Percentiles rank a stretch among this genome's conserved stretches.
phyloP scores from a whole-genome alignment of 1,284 basidiomycete genomes.

The Ustilago shanxiensis region DNA sequence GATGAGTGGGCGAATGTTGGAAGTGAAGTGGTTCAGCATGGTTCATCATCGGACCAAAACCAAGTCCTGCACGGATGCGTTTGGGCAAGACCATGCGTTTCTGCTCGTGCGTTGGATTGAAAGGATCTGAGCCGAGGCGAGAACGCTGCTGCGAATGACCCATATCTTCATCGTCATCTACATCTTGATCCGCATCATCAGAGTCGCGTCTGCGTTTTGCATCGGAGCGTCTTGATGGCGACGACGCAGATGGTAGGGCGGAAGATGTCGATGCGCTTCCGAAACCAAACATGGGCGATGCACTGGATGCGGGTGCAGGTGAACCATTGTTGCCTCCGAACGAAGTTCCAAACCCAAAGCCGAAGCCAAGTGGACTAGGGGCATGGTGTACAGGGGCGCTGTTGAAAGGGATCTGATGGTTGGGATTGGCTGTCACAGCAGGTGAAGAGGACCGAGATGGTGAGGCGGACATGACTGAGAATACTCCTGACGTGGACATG shows the following conservation, averaged over 20 bases:
- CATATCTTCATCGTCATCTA: constrained; percentile 55
- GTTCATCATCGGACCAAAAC: constrained; percentile 37
- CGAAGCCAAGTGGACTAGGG: constrained; percentile 56
- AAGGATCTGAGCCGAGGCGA: constrained; percentile 26
- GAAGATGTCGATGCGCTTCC: constrained; percentile 13
- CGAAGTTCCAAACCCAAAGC: constrained; percentile 58
- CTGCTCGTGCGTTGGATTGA: constrained; percentile 20
- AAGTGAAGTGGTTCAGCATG: constrained; percentile 23
- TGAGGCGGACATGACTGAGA: constrained; percentile 44
- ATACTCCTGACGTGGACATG: constrained; percentile 36
- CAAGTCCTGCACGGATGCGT: constrained; percentile 54
- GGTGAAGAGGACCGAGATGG: constrained; percentile 51
- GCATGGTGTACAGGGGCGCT: constrained; percentile 56
- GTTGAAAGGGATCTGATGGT: constrained; percentile 59
- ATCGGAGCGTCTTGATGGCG: constrained; percentile 39
- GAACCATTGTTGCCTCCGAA: constrained; percentile 47
- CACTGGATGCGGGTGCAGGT: constrained; percentile 17
- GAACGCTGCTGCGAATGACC: constrained; percentile 22
- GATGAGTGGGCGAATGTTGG: not conserved
- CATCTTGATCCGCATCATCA: constrained; percentile 37
- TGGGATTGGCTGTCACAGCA: constrained; percentile 36
- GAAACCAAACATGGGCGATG: constrained; percentile 33
- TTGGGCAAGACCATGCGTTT: constrained; percentile 46
- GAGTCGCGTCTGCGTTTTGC: constrained; percentile 50
- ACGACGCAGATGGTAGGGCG: constrained; percentile 10